phyloP scores from a whole-genome alignment of 768 basidiomycete species.

The Pisolithus sp. region DNA sequence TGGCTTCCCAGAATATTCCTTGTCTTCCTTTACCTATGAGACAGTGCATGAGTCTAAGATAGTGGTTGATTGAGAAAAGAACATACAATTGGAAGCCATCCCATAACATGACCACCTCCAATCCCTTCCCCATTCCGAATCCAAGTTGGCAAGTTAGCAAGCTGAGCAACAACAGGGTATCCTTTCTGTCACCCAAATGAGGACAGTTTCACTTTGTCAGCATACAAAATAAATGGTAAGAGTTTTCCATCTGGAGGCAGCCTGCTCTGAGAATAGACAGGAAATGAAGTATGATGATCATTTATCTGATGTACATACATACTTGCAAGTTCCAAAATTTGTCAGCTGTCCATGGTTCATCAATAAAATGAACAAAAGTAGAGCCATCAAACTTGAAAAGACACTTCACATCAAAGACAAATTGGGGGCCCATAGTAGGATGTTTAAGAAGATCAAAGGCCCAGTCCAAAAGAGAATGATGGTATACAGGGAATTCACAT shows the following conservation, averaged over 20 bases:
- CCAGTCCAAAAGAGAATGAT: constrained; percentile 24
- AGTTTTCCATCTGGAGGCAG: constrained; percentile 16
- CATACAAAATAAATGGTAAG: constrained; percentile 31
- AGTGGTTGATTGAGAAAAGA: background rate
- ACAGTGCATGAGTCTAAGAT: background rate
- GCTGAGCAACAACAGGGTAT: constrained; percentile 30
- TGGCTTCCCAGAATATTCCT: background rate
- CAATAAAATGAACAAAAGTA: constrained; percentile 21
- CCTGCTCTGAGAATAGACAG: background rate
- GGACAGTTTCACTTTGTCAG: constrained; percentile 32
- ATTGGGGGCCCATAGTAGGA: constrained; percentile 13
- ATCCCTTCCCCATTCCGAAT: constrained; percentile 29
- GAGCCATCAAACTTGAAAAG: constrained; percentile 23
- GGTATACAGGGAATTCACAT: constrained; percentile 14
- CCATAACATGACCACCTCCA: constrained; percentile 31
- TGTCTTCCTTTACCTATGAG: constrained; percentile 1
- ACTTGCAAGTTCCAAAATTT: constrained; percentile 34
- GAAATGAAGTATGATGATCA: too few species aligned
- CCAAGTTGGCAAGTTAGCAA: constrained; percentile 25
- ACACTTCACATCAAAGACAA: constrained; percentile 27
- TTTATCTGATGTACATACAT: background rate
- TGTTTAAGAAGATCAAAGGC: constrained; percentile 23
- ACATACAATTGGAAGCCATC: constrained; percentile 34
- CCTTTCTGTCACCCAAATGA: constrained; percentile 34
- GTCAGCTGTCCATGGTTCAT: constrained; percentile 36